phyloP scores from a whole-genome alignment of 306 rosid species.

The Quercus robur region DNA sequence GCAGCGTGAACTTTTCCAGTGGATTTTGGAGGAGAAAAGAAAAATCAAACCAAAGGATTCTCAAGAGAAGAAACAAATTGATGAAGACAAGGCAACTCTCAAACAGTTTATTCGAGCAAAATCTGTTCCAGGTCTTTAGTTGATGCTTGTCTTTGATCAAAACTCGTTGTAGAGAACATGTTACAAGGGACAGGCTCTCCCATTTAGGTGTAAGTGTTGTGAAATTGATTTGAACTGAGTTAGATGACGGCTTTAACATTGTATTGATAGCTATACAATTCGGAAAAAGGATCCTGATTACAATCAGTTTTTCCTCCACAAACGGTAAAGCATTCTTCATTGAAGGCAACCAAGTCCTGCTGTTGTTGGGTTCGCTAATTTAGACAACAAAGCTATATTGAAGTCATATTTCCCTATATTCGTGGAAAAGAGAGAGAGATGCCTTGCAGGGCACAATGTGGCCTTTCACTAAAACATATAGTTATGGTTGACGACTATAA shows the following conservation, averaged over 20 bases:
- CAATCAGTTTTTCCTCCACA: background rate
- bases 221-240: constrained; percentile 11
- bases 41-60: constrained; percentile 42
- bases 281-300: background rate
- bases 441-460: background rate
- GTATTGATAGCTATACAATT: background rate
- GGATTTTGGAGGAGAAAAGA: constrained; percentile 67
- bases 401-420: background rate
- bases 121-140: constrained; percentile 44
- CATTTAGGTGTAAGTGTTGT: constrained; percentile 10
- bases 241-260: constrained; percentile 3
- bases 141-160: constrained; percentile 14
- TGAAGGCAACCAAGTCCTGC: background rate
- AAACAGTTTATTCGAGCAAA: constrained; percentile 48
- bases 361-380: background rate
- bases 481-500: background rate
- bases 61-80: constrained; percentile 51
- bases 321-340: background rate
- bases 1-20: constrained; percentile 47
- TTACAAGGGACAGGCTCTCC: background rate
- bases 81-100: constrained; percentile 53
- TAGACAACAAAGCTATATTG: background rate
- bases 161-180: constrained; percentile 2
- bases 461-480: background rate
- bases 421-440: background rate